Percentiles rank a stretch among this genome's conserved stretches.
phyloP scores from a whole-genome alignment of 2,329 filamentous ascomycete species.

The Botrytis squamosa region DNA sequence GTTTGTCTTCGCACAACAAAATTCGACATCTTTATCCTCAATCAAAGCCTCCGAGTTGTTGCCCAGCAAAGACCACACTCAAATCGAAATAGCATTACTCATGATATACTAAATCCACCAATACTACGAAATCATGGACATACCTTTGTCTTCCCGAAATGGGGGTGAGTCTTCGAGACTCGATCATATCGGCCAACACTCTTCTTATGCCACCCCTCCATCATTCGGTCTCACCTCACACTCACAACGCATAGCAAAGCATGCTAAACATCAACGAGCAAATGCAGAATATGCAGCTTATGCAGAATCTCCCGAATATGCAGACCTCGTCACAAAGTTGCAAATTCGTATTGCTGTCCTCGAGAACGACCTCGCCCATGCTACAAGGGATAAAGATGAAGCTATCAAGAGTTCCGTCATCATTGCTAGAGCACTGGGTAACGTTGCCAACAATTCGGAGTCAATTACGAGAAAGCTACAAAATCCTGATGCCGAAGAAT shows the following conservation, averaged over 20 bases:
- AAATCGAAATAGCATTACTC: not conserved
- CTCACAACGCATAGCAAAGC: slow-evolving; percentile 38
- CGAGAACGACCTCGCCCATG: slow-evolving; percentile 31
- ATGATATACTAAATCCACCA: not conserved
- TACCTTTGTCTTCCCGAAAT: not conserved
- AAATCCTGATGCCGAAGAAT: slow-evolving; percentile 9
- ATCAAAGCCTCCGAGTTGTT: not conserved
- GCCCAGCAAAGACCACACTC: not conserved
- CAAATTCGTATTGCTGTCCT: slow-evolving; percentile 30
- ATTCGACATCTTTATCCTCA: not conserved
- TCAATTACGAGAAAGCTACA: not conserved
- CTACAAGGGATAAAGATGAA: slow-evolving; percentile 26
- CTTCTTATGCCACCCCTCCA: not conserved
- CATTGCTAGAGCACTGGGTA: slow-evolving; percentile 22
- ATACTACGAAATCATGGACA: not conserved
- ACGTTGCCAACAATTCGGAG: not conserved
- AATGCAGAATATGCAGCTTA: not conserved
- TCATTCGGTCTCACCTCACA: not conserved
- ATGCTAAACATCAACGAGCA: slow-evolving; percentile 66
- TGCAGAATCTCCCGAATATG: not conserved
- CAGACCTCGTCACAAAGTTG: slow-evolving; percentile 15
- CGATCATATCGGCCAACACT: not conserved
- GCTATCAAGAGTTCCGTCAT: slow-evolving; percentile 24
- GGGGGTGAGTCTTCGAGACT: not conserved
- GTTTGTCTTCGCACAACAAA: not conserved